Base-by-base conservation (phyloP, 2,329 filamentous ascomycete genomes). In the Cytospora paraplurivora region DNA sequence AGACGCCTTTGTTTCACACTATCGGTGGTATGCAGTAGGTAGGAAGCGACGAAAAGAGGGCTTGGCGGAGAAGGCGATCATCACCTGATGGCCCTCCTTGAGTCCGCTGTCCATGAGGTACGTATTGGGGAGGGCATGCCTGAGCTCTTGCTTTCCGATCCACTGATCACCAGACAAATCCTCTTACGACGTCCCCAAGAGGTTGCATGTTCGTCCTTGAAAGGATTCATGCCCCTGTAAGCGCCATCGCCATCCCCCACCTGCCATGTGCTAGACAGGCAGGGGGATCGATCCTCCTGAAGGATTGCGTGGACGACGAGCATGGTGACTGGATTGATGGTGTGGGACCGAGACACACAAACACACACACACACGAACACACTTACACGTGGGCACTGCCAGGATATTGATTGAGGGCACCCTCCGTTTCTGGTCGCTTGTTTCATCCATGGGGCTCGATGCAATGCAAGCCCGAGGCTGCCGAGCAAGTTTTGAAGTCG, bases 181-280 rank as follows among this genome's bases (percentile, higher is more conserved):
- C 35, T 37, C 12, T 13, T 13, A 37, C 35, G 12, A 10, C 10
- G 38, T n/a, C 11, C 12, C 15, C 4, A n/a, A 15, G 38, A 44
- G 38, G 38, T 44, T 47, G n/a, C 41, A 47, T 47, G 8, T 19
- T 19, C n/a, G 38, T 33, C 47, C 19, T 52, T 49, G 49, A 53
- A 59, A 44, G 49, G 52, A 15, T 59, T 17, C 12, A 59, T 34
- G n/a, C 81, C 38, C 68, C 84, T 81, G 66, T 84, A 84, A 35
- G 71, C 67, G 15, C 78, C 81, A 71, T 83, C 83, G 66, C 35
- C 35, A 37, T 13, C 8, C 75, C 81, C 81, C 83, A 69, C 83
- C 81, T 1, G 79, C 75, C 44, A 83, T 76, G 58, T 77, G 75
- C 61, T 81, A 74, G 4, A 75, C 74, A 35, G 57, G 33, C 57